Evolutionary conservation across 2,329 filamentous ascomycete genomes (phyloP), one percentile per base, ranked within the genome.

Genomic region (Pyricularia grisea): DNA sequence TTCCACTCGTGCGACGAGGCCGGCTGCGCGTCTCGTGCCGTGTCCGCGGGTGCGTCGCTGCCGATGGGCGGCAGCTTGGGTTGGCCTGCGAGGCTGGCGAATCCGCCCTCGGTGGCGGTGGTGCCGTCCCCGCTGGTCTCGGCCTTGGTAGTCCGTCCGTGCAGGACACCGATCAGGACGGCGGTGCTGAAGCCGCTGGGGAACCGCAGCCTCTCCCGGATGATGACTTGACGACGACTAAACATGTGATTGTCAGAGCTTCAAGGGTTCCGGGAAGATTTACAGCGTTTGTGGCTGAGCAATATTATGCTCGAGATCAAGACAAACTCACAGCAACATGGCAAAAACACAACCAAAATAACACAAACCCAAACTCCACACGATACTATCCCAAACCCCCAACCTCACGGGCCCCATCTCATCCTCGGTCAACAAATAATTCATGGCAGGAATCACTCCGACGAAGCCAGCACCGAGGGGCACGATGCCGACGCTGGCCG

Each of bases 301-400:
- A 42, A 25, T n/a, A 36, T 20, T 25, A 33, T 5, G 31, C 20
- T n/a, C 28, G 20, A 61, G 11, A 68, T 30, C 23, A 50, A 50
- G 12, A 36, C 9, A 30, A 28, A 70, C 69, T 20, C 77, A 85
- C 83, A 98, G 77, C 0, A 95, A 95, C 17, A 99, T 94, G 0
- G 94, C 95, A 81, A 99, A 98, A 0, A 98, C 90, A 1, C 98
- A 95, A 0, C 95, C 95, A 76, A 99, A 99, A 75, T 98, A 94
- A 77, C 94, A 97, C 20, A 99, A 87, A 0, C 95, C 95, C 68
- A 99, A 78, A 30, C 93, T 92, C 95, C 95, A 99, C 9, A 97
- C 78, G 7, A 97, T 88, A 72, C 97, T 81, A 77, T 93, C 93
- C 82, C 88, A 87, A 55, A 92, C 84, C 50, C 88, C 87, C 64